phyloP scores from a whole-genome alignment of 2,329 filamentous ascomycete genomes.

The Botrytis deweyae region DNA sequence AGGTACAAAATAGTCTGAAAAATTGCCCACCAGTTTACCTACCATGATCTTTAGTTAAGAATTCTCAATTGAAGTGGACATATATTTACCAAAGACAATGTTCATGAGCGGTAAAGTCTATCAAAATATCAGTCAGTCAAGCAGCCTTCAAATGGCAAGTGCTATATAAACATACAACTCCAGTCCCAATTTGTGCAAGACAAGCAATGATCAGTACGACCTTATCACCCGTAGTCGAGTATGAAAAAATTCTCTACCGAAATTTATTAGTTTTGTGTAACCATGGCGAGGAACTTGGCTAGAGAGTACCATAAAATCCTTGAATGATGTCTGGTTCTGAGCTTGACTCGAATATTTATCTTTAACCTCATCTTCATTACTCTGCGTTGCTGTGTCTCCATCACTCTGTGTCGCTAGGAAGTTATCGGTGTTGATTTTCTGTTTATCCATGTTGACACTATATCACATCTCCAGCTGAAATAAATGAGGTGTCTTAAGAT shows the following conservation, averaged over 20 bases:
- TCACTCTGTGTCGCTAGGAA: conserved; percentile 1
- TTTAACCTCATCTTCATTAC: not conserved
- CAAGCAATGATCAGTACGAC: conserved; percentile 29
- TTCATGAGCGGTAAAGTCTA: conserved; percentile 60
- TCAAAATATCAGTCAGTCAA: not conserved
- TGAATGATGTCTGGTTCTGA: conserved; percentile 30
- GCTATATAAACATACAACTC: conserved; percentile 28
- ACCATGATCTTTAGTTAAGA: not conserved
- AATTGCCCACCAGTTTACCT: conserved; percentile 37
- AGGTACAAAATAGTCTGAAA: conserved; percentile 38
- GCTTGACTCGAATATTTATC: conserved; percentile 32
- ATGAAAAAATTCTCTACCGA: conserved; percentile 35
- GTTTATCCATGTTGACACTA: conserved; percentile 5
- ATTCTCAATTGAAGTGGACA: not conserved
- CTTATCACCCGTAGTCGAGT: conserved; percentile 31
- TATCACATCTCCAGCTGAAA: not conserved
- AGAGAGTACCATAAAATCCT: conserved; percentile 30
- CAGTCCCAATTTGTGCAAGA: conserved; percentile 32
- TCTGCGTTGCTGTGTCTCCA: conserved; percentile 5
- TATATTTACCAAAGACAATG: conserved; percentile 52
- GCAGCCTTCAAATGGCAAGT: not conserved
- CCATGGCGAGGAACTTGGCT: not conserved
- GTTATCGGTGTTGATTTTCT: not conserved
- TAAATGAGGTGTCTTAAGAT: not conserved
- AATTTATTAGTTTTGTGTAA: not conserved